Percentiles rank a stretch among this genome's conserved stretches.
Conservation (phyloP, 495 filamentous ascomycete genomes). For the Penicillium daleae region DNA sequence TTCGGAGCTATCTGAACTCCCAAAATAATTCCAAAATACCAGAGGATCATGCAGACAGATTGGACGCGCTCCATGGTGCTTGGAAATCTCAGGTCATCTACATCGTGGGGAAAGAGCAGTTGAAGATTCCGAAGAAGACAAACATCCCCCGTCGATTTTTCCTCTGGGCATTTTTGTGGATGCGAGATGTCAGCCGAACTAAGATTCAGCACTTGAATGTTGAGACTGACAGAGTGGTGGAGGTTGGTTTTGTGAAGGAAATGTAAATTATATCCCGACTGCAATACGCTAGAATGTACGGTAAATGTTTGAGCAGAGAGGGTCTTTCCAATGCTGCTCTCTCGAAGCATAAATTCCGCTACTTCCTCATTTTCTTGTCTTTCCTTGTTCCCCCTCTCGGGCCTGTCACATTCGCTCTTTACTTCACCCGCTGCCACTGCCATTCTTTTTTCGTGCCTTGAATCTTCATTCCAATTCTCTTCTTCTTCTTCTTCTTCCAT, state of each 20-base stretch:
- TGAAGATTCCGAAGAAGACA: constrained; percentile 52
- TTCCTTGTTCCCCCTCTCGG: no score
- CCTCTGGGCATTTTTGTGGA: constrained; percentile 63
- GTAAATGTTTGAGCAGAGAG: no score
- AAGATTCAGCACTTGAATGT: constrained; percentile 65
- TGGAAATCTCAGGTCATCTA: constrained; percentile 66
- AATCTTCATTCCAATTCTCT: no score
- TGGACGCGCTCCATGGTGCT: constrained; percentile 51
- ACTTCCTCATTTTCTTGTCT: no score
- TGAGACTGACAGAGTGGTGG: constrained; percentile 63
- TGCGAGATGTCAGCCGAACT: constrained; percentile 66
- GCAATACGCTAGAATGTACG: no score
- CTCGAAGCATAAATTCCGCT: no score
- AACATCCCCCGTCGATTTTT: constrained; percentile 49
- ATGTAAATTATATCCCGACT: constrained; percentile 1
- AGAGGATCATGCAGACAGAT: neutral
- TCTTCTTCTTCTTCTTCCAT: no score
- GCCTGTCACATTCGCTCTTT: no score
- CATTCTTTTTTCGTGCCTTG: no score
- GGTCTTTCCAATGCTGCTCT: no score
- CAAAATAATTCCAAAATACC: neutral
- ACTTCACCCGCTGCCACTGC: no score
- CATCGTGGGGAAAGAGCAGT: constrained; percentile 74
- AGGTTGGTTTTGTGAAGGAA: constrained; percentile 70
- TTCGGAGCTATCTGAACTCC: constrained; percentile 56